These are phyloP conservation scores for Naganishia liquefaciens DNA, from an alignment of 1,284 basidiomycete genomes.

Conservation along the genomic window DNA sequence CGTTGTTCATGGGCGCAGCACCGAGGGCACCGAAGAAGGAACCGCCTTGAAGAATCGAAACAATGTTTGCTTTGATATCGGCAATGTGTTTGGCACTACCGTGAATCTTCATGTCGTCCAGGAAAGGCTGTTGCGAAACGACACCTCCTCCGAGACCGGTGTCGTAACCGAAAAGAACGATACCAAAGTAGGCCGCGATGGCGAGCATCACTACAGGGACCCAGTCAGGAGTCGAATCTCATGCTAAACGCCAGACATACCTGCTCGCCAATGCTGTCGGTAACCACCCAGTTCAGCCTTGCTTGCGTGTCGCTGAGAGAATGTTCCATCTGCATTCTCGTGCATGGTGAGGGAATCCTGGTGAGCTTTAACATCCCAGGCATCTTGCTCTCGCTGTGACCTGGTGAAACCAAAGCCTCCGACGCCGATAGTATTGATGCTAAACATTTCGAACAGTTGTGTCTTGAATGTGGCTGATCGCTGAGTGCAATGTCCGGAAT, in stretches of 20 bases:
- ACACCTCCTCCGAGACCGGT: conserved; percentile 67
- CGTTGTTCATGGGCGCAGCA: conserved; percentile 55
- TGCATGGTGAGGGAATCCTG: conserved; percentile 27
- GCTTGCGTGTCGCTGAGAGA: conserved; percentile 3
- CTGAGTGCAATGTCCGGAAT: no score
- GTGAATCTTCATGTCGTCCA: conserved; percentile 63
- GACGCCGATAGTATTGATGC: conserved; percentile 20
- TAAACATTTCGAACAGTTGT: conserved; percentile 9
- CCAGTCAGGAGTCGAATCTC: neutral
- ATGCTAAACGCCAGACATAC: neutral
- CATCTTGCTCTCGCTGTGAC: conserved; percentile 29
- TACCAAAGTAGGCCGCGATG: conserved; percentile 32
- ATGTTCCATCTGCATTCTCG: conserved; percentile 13
- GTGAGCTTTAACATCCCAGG: conserved; percentile 34
- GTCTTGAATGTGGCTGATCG: neutral
- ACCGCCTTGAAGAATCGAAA: conserved; percentile 72
- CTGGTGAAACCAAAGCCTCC: conserved; percentile 29
- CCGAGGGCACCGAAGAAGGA: conserved; percentile 72
- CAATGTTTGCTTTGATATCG: conserved; percentile 58
- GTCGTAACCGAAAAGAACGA: conserved; percentile 30
- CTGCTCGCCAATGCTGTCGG: conserved; percentile 26
- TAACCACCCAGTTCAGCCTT: conserved; percentile 30
- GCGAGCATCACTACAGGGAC: conserved; percentile 21
- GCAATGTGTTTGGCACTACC: conserved; percentile 37
- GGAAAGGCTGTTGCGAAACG: conserved; percentile 65